Conservation (phyloP, 2,329 filamentous ascomycete species). For the Pezicula rhizophila region DNA sequence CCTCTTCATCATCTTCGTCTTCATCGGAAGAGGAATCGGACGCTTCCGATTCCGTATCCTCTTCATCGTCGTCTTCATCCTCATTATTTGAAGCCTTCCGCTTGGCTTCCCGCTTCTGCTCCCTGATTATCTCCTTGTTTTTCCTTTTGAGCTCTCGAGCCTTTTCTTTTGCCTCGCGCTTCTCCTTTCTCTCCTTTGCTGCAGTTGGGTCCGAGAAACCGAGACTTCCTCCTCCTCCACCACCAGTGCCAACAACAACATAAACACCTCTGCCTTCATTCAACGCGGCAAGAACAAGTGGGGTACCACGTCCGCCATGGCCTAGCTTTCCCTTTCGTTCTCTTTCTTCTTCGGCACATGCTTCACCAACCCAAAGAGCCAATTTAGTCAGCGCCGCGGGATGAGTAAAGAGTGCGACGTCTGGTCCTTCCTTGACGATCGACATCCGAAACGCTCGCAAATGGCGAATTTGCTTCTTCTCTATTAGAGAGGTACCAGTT, state of each 20-base stretch:
- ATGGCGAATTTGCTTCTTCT: conserved; percentile 90
- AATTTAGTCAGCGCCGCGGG: conserved; percentile 90
- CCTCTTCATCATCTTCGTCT: conserved; percentile 47
- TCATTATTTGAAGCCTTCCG: conserved; percentile 41
- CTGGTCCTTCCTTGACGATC: conserved; percentile 90
- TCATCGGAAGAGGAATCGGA: conserved; percentile 40
- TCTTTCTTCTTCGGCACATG: conserved; percentile 81
- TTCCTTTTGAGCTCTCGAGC: conserved; percentile 52
- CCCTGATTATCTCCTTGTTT: conserved; percentile 52
- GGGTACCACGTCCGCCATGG: conserved; percentile 67
- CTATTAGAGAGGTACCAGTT: conserved; percentile 83
- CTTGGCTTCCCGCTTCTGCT: conserved; percentile 55
- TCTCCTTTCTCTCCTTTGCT: conserved; percentile 56
- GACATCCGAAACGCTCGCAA: conserved; percentile 90
- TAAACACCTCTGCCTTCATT: conserved; percentile 86
- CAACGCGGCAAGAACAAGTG: conserved; percentile 82
- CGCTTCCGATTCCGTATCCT: conserved; percentile 47
- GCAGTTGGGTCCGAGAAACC: conserved; percentile 63
- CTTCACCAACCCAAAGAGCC: conserved; percentile 89
- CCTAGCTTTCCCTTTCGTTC: conserved; percentile 65
- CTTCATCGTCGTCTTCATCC: conserved; percentile 41
- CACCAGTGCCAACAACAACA: conserved; percentile 86
- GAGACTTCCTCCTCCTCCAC: conserved; percentile 63
- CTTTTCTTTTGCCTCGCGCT: conserved; percentile 57
- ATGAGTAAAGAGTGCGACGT: conserved; percentile 86